Evolutionary conservation across 768 basidiomycete species (phyloP), one percentile per base, ranked within the genome.

Genomic region (Amanita thiersii): DNA sequence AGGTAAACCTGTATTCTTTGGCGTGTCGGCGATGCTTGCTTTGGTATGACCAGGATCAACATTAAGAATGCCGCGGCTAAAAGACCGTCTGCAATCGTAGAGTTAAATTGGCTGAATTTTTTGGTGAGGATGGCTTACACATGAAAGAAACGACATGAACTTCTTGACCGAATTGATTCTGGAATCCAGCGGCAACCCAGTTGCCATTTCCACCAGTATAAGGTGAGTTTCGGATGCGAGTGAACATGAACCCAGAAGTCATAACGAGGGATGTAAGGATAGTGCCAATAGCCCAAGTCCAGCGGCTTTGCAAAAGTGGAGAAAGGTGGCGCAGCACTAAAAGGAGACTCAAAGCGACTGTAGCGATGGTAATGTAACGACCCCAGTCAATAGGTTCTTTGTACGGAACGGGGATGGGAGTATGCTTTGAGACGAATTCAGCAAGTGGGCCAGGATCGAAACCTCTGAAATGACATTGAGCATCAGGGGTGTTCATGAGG

Each of bases 181-280:
- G 81, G 64, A 81, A 97, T 3, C 94, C 94, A 7, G 64, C 71
- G 6, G 91, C 86, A 52, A 99, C 83, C 85, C 90, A 92, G 37
- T 73, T 66, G 17, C 81, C 79, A 42, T 75, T 70, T 0, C 66
- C 65, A 20, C 76, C 78, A 17, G 65, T 66, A 56, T 76, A 90
- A 2, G 90, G 92, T 35, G 72, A 72, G 23, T 72, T 72, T 47
- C 94, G 81, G 52, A 99, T 99, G 49, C 83, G 85, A 45, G 86
- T 86, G 65, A 94, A 99, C 96, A 99, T 99, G 68, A 79, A 86
- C 5, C 96, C 96, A 6, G 84, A 80, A 15, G 81, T 93, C 82
- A 97, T 94, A 52, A 89, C 63, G 14, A 88, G 81, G 6, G 79
- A 73, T 19, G 77, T 56, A 29, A 81, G 43, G 20, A 80, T 73